Conservation (phyloP, 2,329 filamentous ascomycete species). For the Pyricularia grisea region DNA sequence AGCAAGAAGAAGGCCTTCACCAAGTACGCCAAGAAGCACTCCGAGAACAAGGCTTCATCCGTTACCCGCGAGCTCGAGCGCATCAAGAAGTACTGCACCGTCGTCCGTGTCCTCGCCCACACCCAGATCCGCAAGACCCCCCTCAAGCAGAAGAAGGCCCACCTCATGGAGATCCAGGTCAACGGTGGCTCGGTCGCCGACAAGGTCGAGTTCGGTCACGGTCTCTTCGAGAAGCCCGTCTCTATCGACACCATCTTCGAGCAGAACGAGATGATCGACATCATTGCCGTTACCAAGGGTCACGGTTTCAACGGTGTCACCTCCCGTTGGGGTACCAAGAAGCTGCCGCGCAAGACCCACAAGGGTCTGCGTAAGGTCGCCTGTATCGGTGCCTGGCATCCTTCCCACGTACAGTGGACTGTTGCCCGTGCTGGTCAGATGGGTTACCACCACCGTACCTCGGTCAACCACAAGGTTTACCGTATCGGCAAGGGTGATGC, state of each 20-base stretch:
- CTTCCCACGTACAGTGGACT: constrained; percentile 99
- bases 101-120: constrained; percentile 98
- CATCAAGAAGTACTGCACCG: constrained; percentile 99
- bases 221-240: constrained; percentile 98
- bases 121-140: constrained; percentile 99
- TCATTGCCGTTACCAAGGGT: constrained; percentile 99
- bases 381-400: constrained; percentile 99
- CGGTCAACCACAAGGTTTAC: constrained; percentile 99
- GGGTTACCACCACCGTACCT: constrained; percentile 99
- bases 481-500: constrained; percentile 89
- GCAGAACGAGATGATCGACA: constrained; percentile 99
- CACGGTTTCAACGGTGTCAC: constrained; percentile 98
- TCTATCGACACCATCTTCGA: constrained; percentile 92
- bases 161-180: constrained; percentile 99
- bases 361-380: constrained; percentile 99
- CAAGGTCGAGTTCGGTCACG: constrained; percentile 94
- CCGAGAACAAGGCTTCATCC: constrained; percentile 80
- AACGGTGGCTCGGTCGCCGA: constrained; percentile 93
- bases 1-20: constrained; percentile 99
- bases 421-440: constrained; percentile 99
- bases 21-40: constrained; percentile 99
- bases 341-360: constrained; percentile 99
- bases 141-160: constrained; percentile 99
- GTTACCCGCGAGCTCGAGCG: constrained; percentile 97
- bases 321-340: constrained; percentile 98